Evolutionary conservation across 2,329 filamentous ascomycete species (phyloP).

Genomic region (Xylariaceae sp.): DNA sequence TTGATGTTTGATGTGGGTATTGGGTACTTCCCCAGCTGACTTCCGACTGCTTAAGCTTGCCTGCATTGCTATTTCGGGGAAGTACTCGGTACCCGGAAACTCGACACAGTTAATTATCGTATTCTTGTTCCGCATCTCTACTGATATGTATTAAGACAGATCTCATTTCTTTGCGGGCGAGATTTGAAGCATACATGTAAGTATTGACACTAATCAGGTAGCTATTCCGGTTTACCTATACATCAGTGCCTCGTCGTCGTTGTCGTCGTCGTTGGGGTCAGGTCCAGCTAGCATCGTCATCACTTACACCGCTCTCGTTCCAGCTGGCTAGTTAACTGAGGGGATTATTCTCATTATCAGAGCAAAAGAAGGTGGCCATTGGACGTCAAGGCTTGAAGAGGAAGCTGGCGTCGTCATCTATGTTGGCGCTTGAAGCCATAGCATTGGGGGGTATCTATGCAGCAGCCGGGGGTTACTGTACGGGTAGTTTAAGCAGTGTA

Average conservation of each 20-base stretch:
- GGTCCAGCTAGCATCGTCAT: constrained; percentile 19
- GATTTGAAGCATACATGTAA: too few species aligned
- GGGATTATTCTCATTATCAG: constrained; percentile 4
- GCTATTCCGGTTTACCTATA: constrained; percentile 8
- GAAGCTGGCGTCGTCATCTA: constrained; percentile 27
- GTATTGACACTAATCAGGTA: too few species aligned
- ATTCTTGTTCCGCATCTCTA: too few species aligned
- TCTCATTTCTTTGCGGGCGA: too few species aligned
- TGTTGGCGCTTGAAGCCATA: too few species aligned
- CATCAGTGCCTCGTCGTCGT: constrained; percentile 12
- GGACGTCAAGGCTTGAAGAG: constrained; percentile 17
- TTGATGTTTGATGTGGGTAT: too few species aligned
- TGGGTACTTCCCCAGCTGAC: neutral
- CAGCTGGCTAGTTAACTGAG: neutral
- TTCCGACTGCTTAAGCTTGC: neutral
- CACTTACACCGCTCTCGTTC: constrained; percentile 17
- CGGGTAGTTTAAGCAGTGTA: too few species aligned
- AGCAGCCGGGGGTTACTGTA: too few species aligned
- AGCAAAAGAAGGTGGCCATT: constrained; percentile 7
- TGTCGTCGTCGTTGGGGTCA: constrained; percentile 2
- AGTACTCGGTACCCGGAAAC: neutral
- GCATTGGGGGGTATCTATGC: too few species aligned
- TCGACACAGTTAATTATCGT: neutral
- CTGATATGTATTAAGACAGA: too few species aligned
- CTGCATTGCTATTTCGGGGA: constrained; percentile 6